These are phyloP conservation scores for Cutaneotrichosporon spelunceum DNA, from an alignment of 1,284 basidiomycete genomes.

Conservation along the genomic window DNA sequence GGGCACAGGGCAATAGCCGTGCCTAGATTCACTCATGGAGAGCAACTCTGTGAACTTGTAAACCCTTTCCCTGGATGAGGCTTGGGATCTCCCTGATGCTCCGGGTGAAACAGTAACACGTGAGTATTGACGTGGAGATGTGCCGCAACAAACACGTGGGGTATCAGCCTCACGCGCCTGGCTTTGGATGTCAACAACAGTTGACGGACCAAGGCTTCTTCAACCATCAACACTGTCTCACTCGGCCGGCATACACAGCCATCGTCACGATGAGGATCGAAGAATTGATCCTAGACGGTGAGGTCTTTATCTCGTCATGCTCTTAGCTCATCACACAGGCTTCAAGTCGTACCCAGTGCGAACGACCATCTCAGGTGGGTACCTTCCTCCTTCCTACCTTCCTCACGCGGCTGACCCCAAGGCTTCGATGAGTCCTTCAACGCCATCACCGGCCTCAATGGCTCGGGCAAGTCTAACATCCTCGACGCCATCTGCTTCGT, in stretches of 20 bases:
- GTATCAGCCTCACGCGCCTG: slow-evolving; percentile 9
- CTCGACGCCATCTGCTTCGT: slow-evolving; percentile 97
- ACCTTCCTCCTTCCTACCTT: background rate
- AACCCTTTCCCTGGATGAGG: no score
- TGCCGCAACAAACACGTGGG: background rate
- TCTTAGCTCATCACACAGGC: slow-evolving; percentile 54
- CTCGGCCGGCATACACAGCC: slow-evolving; percentile 1
- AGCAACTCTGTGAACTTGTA: no score
- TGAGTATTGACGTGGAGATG: background rate
- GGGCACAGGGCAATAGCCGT: no score
- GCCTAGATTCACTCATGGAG: no score
- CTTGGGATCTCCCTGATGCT: no score
- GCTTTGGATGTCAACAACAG: slow-evolving; percentile 13
- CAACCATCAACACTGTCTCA: slow-evolving; percentile 2
- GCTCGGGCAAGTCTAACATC: slow-evolving; percentile 89
- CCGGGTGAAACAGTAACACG: background rate
- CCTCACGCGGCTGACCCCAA: slow-evolving; percentile 24
- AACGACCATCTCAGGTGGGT: slow-evolving; percentile 70
- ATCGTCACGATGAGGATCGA: slow-evolving; percentile 66
- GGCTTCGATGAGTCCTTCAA: slow-evolving; percentile 97
- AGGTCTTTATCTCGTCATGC: background rate
- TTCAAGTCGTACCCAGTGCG: slow-evolving; percentile 97
- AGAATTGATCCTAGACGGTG: slow-evolving; percentile 73
- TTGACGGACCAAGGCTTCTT: background rate
- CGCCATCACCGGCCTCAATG: slow-evolving; percentile 94